Evolutionary conservation across 306 rosid genomes (phyloP), one percentile per base, ranked within the genome.

Genomic region (Trichosanthes truncata): DNA sequence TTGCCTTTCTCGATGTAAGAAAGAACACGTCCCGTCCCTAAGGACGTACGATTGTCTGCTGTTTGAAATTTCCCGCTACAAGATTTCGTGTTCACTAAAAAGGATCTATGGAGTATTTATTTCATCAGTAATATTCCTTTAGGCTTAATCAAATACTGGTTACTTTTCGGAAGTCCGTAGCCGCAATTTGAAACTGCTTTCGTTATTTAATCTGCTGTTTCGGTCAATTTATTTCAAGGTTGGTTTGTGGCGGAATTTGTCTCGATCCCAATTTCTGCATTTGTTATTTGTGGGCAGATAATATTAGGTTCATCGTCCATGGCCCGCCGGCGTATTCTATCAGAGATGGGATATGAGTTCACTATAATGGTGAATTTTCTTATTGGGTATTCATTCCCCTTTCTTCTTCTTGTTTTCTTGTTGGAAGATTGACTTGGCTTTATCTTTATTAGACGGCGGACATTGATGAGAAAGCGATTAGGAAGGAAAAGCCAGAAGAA

Each of bases 331-430:
- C 82, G 84, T 41, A 90, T 95, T 87, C 91, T 95, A 13, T 73
- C 87, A 53, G 97, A 92, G 80, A 90, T 95, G 97, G 98, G 98
- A 74, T 89, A 87, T 33, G 90, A 89, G 66, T 95, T 95, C 85
- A 81, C 87, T 20, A 49, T 91, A 83, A 60, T 89, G 89, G 98
- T 95, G 90, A 72, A 72, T 35, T 61, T 71, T 77, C 77, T 11
- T 61, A 12, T 41, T 66, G 45, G 11, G 33, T n/a, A 17, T 18
- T 82, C 66, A 23, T 18, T 82, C 71, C 26, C 57, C 12, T 59
- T 13, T 59, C 48, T 10, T 59, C 48, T 43, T 23, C 73, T 80
- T 53, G 77, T 74, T 81, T 48, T 52, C 29, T 80, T 23, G 83
- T 67, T 76, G 45, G 62, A 67, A 49, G 72, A 33, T 79, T 85